Conservation (phyloP, 108 stramenopile genomes). For the Conticribra guillardii region DNA sequence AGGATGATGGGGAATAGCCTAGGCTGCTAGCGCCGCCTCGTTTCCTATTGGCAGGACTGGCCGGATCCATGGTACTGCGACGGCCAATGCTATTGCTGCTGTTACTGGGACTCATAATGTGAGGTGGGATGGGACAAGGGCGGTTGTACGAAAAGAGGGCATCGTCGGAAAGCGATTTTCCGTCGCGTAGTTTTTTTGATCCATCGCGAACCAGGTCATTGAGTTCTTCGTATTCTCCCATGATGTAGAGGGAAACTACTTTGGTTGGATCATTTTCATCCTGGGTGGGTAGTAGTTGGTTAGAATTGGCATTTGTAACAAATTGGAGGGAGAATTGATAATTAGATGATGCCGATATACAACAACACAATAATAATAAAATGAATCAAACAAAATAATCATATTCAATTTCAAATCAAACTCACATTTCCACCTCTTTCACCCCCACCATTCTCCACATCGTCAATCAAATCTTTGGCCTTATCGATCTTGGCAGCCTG, state of each 20-base stretch:
- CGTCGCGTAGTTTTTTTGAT: constrained; percentile 82
- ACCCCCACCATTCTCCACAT: constrained; percentile 62
- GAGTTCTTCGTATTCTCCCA: constrained; percentile 90
- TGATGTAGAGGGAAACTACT: constrained; percentile 70
- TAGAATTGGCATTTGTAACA: too few relatives aligned
- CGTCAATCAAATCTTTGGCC: constrained; percentile 87
- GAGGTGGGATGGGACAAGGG: constrained; percentile 33
- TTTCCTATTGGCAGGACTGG: constrained; percentile 18
- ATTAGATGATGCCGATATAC: too few relatives aligned
- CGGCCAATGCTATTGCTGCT: constrained; percentile 1
- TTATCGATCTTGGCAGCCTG: constrained; percentile 91
- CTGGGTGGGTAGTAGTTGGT: constrained; percentile 29
- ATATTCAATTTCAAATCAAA: constrained; percentile 7
- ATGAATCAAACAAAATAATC: too few relatives aligned
- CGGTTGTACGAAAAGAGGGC: constrained; percentile 62
- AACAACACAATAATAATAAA: too few relatives aligned
- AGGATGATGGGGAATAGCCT: too few relatives aligned
- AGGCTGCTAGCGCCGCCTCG: constrained; percentile 2
- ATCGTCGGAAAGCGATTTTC: constrained; percentile 61
- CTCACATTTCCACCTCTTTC: constrained; percentile 52
- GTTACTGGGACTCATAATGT: constrained; percentile 22
- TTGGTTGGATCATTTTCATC: constrained; percentile 77
- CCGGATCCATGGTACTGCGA: not conserved
- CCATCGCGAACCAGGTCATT: constrained; percentile 90
- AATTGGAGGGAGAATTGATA: too few relatives aligned